Conservation (phyloP, 2,329 filamentous ascomycete genomes). For the Neonectria coccinea region DNA sequence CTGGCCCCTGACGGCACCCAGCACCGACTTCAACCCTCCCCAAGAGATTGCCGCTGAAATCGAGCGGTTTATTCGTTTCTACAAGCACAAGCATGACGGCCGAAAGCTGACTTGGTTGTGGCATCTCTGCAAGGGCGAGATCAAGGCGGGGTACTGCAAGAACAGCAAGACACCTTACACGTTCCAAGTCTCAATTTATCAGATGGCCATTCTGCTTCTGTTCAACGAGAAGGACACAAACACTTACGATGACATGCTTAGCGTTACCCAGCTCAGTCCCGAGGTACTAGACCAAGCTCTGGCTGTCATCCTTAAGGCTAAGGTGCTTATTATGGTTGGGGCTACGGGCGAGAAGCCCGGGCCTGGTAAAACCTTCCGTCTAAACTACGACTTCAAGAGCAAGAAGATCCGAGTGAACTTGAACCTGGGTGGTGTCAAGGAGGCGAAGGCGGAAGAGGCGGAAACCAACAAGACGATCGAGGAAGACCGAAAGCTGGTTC, state of each 20-base stretch:
- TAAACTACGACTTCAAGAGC: constrained; percentile 97
- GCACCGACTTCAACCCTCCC: constrained; percentile 89
- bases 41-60: constrained; percentile 86
- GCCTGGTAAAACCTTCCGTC: constrained; percentile 80
- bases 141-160: constrained; percentile 94
- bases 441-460: constrained; percentile 94
- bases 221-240: constrained; percentile 93
- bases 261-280: constrained; percentile 80
- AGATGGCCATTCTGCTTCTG: constrained; percentile 94
- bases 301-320: constrained; percentile 90
- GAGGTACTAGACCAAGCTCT: constrained; percentile 91
- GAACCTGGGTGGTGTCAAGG: constrained; percentile 93
- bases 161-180: constrained; percentile 91
- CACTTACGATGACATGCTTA: constrained; percentile 87
- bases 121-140: constrained; percentile 97
- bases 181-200: constrained; percentile 96
- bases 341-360: constrained; percentile 78
- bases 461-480: constrained; percentile 99
- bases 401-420: constrained; percentile 99
- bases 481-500: constrained; percentile 94
- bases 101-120: constrained; percentile 98
- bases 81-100: constrained; percentile 95
- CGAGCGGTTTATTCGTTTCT: constrained; percentile 90
- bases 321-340: constrained; percentile 80
- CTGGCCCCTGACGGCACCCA: constrained; percentile 91